A percentile compares a stretch with the other conserved stretches of the same genome.
Conservation (phyloP, 495 filamentous ascomycete species). For the Xylaria sp. region DNA sequence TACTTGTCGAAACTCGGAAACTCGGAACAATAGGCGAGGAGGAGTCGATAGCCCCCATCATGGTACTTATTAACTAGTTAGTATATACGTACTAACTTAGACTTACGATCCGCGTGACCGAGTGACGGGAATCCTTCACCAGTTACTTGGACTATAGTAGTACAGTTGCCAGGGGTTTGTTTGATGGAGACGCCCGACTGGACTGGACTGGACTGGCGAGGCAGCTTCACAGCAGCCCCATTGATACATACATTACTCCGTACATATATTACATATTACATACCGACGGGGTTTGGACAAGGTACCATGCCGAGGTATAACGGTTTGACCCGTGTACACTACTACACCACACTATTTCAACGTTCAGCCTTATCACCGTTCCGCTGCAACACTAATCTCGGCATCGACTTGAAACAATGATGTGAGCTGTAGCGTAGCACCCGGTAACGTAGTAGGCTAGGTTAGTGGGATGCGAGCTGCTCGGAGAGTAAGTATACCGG, state of each 20-base stretch:
- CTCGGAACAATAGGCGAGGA: constrained; percentile 23
- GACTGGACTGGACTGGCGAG: constrained; percentile 9
- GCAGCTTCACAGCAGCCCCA: constrained; percentile 9
- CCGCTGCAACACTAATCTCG: constrained; percentile 8
- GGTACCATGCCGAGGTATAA: neutral
- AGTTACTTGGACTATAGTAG: no score
- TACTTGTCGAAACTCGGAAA: constrained; percentile 16
- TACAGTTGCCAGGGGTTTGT: no score
- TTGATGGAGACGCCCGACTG: no score
- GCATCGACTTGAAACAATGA: constrained; percentile 8
- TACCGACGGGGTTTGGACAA: neutral
- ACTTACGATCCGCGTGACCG: neutral
- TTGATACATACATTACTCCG: no score
- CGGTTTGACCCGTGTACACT: neutral
- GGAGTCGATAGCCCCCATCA: constrained; percentile 1
- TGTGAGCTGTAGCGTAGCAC: neutral
- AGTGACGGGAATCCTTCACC: neutral
- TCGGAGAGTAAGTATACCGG: neutral
- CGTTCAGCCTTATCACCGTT: constrained; percentile 10
- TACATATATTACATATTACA: no score
- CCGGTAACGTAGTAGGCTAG: neutral
- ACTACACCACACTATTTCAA: neutral
- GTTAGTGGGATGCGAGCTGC: neutral
- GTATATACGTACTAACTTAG: no score
- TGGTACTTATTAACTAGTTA: no score